Percentiles rank a stretch among this genome's conserved stretches.
Evolutionary conservation across 345 rosid species (phyloP).

Genomic region (Mercurialis annua): DNA sequence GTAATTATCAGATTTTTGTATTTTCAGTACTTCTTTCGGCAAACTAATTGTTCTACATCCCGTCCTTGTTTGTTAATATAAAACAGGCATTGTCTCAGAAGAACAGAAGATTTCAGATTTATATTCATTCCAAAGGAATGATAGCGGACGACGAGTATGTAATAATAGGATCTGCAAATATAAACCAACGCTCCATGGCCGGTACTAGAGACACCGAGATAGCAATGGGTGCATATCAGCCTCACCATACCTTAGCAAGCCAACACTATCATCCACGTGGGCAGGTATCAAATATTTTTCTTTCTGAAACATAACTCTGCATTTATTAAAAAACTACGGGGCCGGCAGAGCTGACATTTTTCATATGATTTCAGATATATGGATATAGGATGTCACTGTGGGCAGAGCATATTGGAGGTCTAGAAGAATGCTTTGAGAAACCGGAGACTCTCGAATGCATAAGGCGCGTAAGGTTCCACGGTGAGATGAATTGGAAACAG

Average conservation of each 20-base stretch:
- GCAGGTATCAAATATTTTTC: constrained; percentile 42
- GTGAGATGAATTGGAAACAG: constrained; percentile 72
- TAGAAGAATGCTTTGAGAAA: constrained; percentile 63
- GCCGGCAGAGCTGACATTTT: background rate
- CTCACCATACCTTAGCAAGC: constrained; percentile 58
- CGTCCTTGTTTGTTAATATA: constrained; percentile 11
- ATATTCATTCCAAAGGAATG: constrained; percentile 93
- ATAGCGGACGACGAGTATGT: constrained; percentile 89
- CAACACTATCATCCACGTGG: constrained; percentile 54
- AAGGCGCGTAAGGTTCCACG: constrained; percentile 54
- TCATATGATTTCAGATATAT: constrained; percentile 48
- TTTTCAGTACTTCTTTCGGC: background rate
- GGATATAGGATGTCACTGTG: constrained; percentile 92
- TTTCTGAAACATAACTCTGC: background rate
- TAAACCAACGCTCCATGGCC: constrained; percentile 90
- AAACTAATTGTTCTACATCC: background rate
- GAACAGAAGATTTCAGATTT: constrained; percentile 81
- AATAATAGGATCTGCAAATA: constrained; percentile 87
- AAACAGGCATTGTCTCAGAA: constrained; percentile 54
- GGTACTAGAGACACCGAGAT: constrained; percentile 96
- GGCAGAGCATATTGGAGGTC: constrained; percentile 79
- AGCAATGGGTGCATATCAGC: constrained; percentile 96
- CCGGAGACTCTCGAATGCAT: constrained; percentile 82
- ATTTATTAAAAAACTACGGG: background rate
- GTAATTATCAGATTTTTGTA: background rate